Percentiles rank a stretch among this genome's conserved stretches.
These are phyloP conservation scores for Protomyces gravidus DNA, from an alignment of 1,139 yeast species.

Conservation along the genomic window DNA sequence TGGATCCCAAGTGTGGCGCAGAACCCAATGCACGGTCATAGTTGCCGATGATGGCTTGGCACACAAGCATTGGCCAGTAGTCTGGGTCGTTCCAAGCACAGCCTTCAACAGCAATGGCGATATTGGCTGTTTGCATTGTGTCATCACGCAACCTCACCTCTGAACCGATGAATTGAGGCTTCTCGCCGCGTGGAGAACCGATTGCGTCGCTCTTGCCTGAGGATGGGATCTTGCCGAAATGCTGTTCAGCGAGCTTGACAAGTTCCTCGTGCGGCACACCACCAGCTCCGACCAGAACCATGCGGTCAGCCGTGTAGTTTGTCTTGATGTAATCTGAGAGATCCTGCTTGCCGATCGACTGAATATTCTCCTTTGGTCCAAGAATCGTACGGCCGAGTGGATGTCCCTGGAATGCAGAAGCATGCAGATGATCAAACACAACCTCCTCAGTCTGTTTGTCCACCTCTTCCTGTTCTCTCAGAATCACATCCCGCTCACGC, in stretches of 20 bases:
- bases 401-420: slow-evolving; percentile 83
- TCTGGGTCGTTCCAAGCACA: slow-evolving; percentile 97
- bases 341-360: slow-evolving; percentile 70
- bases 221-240: slow-evolving; percentile 69
- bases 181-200: slow-evolving; percentile 63
- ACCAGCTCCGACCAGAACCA: slow-evolving; percentile 96
- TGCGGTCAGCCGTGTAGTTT: slow-evolving; percentile 92
- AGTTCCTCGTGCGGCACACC: slow-evolving; percentile 82
- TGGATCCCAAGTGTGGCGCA: slow-evolving; percentile 79
- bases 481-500: slow-evolving; percentile 90
- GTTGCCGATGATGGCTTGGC: slow-evolving; percentile 93
- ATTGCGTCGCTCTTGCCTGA: slow-evolving; percentile 62
- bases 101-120: slow-evolving; percentile 95
- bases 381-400: slow-evolving; percentile 95
- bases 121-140: slow-evolving; percentile 80
- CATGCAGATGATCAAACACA: slow-evolving; percentile 92
- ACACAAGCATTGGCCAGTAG: slow-evolving; percentile 89
- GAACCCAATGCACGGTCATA: slow-evolving; percentile 96
- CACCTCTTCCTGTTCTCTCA: slow-evolving; percentile 95
- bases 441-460: slow-evolving; percentile 98
- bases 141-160: slow-evolving; percentile 81
- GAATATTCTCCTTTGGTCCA: slow-evolving; percentile 88
- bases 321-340: slow-evolving; percentile 71
- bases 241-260: slow-evolving; percentile 67
- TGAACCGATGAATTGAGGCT: slow-evolving; percentile 79